Evolutionary conservation across 345 rosid genomes (phyloP).

Genomic region (Eucalyptus sp.): DNA sequence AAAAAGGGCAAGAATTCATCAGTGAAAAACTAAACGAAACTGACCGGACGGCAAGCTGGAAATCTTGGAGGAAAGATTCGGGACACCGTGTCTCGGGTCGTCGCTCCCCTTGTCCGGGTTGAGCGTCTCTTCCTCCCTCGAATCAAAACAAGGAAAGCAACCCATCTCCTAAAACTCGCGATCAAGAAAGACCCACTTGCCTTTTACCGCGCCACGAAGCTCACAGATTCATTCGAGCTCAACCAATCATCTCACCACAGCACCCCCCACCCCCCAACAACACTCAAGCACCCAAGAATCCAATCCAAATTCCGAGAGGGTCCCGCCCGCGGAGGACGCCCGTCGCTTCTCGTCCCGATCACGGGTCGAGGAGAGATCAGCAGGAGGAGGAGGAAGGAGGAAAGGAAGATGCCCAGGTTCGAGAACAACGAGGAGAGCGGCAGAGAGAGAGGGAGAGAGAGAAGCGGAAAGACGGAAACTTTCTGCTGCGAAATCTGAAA

Average conservation of each 20-base stretch:
- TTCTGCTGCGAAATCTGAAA: background rate
- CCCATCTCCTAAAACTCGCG: conserved; percentile 36
- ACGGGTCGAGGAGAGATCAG: background rate
- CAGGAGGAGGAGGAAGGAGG: background rate
- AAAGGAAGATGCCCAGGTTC: background rate
- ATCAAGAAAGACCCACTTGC: conserved; percentile 3
- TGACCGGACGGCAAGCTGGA: conserved; percentile 70
- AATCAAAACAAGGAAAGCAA: conserved; percentile 85
- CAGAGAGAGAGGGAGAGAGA: background rate
- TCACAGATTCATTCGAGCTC: background rate
- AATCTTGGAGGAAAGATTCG: conserved; percentile 37
- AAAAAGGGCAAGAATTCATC: background rate
- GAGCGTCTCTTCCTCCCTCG: conserved; percentile 67
- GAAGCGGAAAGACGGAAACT: background rate
- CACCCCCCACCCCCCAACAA: background rate
- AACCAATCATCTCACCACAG: background rate
- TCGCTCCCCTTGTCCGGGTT: conserved; percentile 40
- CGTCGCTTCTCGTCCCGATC: background rate
- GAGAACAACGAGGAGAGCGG: background rate
- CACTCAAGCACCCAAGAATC: background rate
- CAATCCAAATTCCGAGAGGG: background rate
- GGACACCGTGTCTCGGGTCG: conserved; percentile 36
- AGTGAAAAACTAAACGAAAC: background rate
- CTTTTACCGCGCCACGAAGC: background rate
- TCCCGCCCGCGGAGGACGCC: background rate